Base-by-base conservation (phyloP, 345 rosid genomes). In the Dimocarpus longan region DNA sequence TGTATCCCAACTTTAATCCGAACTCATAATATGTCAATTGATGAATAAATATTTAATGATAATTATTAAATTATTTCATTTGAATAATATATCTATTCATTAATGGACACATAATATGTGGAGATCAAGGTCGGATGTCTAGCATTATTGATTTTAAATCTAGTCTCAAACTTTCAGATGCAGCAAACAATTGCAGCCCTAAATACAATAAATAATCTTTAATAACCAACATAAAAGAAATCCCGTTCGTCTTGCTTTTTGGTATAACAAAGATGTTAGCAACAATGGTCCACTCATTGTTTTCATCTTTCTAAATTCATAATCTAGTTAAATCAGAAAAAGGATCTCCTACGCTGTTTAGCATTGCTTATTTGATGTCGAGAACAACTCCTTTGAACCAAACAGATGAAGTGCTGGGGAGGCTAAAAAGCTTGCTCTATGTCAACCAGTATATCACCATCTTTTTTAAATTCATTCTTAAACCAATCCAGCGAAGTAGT, bases 191-290 rank as follows among this genome's bases (percentile, higher is more conserved):
- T 59, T 59, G 64, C 12, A n/a, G 26, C 64, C 22, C 11, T 21
- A 26, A 6, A n/a, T 21, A 13, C 10, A 32, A 28, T 37, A 32
- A 50, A 57, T 5, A 73, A 66, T 50, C 64, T 52, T 46, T 28
- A 21, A 60, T 16, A 64, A 16, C 12, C 16, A 11, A 56, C 28
- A 13, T 66, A 65, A 75, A 70, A 43, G 76, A 95, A 95, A 76
- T 84, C 89, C 63, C 94, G 84, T 67, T 95, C 99, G 87, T 95
- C 99, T 87, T 92, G 95, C 87, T 93, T 95, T 83, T 89, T 93
- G 26, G 98, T 93, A 83, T 95, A 95, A 70, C 93, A 92, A 84
- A 93, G 93, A 98, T 95, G 91, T 66, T 79, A 76, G 63, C 13
- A 76, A 66, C 5, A 48, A 48, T 37, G n/a, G 5, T 37, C 64